Percentiles rank a stretch among this genome's conserved stretches.
These are phyloP conservation scores for Imleria badia DNA, from an alignment of 768 basidiomycete species.

Conservation along the genomic window DNA sequence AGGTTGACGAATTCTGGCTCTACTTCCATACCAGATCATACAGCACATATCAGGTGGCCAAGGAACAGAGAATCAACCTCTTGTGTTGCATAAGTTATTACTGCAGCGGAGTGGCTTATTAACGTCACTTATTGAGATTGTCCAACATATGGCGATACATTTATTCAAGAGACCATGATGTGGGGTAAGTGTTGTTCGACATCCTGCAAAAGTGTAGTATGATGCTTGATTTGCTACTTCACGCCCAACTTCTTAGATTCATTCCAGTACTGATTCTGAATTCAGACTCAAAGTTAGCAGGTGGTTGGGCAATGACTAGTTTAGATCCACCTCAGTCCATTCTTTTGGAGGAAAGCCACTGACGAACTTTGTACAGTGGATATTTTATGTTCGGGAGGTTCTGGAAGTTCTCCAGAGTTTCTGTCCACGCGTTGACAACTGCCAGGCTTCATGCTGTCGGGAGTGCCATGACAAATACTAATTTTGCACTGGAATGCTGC, in stretches of 20 bases:
- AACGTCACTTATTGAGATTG: neutral
- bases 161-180: too few relatives aligned
- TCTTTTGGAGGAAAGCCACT: too few relatives aligned
- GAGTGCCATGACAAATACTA: too few relatives aligned
- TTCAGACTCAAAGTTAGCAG: too few relatives aligned
- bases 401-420: neutral
- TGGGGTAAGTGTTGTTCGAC: neutral
- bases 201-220: neutral
- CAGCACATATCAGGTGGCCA: neutral
- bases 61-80: neutral
- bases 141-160: neutral
- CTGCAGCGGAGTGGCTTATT: neutral
- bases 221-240: neutral
- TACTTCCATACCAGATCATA: neutral
- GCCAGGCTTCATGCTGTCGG: too few relatives aligned
- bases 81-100: neutral
- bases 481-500: too few relatives aligned
- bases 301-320: too few relatives aligned
- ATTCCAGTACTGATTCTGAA: neutral
- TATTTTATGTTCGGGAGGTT: too few relatives aligned
- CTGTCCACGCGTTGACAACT: neutral
- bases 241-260: neutral
- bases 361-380: too few relatives aligned
- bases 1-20: neutral
- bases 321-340: too few relatives aligned